A percentile compares a stretch with the other conserved stretches of the same genome.
Evolutionary conservation across 2,329 filamentous ascomycete genomes (phyloP).

Genomic region (Ascochyta pisi): DNA sequence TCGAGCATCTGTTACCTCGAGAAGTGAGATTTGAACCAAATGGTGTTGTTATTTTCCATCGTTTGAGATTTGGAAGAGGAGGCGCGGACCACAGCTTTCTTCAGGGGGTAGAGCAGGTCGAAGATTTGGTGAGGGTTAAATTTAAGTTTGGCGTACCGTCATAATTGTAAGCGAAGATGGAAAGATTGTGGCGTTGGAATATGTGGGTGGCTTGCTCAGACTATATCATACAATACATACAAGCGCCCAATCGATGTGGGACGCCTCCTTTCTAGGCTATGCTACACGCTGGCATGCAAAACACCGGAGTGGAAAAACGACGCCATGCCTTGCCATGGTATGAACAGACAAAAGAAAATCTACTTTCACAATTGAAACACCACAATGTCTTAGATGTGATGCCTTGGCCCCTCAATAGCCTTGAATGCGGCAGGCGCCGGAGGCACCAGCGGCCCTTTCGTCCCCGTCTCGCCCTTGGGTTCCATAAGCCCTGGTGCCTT

Average conservation of each 20-base stretch:
- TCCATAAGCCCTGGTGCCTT: slow-evolving; percentile 44
- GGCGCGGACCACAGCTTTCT: neutral
- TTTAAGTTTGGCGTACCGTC: neutral
- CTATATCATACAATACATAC: slow-evolving; percentile 13
- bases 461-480: slow-evolving; percentile 40
- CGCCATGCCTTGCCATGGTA: too few relatives aligned
- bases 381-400: slow-evolving; percentile 4
- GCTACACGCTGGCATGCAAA: slow-evolving; percentile 1
- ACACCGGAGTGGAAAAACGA: neutral
- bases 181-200: too few relatives aligned
- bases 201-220: neutral
- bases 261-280: neutral
- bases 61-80: neutral
- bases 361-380: too few relatives aligned
- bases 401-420: slow-evolving; percentile 16
- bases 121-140: neutral
- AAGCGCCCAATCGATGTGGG: neutral
- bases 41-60: neutral
- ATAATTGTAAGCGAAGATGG: neutral
- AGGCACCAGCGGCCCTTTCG: slow-evolving; percentile 46
- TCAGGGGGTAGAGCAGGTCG: neutral
- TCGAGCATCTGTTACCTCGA: neutral
- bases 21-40: neutral
- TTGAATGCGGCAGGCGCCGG: slow-evolving; percentile 37
- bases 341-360: too few relatives aligned